These are phyloP conservation scores for Ananas comosus DNA, from an alignment of 176 grass and related monocot species.

Conservation along the genomic window DNA sequence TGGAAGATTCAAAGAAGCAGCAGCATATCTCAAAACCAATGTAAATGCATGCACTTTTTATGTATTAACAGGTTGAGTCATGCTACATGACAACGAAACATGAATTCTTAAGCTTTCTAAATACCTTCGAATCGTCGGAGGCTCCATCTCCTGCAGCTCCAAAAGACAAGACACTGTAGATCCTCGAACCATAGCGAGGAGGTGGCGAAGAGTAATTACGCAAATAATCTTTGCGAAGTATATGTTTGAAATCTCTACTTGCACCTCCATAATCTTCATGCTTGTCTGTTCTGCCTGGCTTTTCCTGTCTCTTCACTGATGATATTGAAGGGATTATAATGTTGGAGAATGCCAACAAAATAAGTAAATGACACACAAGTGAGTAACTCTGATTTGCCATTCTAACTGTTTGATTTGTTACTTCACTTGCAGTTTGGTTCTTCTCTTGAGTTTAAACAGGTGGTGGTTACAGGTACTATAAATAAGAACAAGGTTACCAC, in stretches of 20 bases:
- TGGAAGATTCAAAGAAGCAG: neutral
- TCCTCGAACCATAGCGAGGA: constrained; percentile 33
- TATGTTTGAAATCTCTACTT: neutral
- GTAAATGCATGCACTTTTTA: too few species aligned
- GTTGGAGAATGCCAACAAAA: constrained; percentile 9
- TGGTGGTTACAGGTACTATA: constrained; percentile 5
- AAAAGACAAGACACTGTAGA: constrained; percentile 42
- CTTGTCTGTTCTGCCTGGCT: neutral
- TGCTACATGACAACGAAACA: neutral
- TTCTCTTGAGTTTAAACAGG: neutral
- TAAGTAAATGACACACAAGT: neutral
- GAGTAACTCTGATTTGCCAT: constrained; percentile 8
- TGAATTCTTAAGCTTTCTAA: neutral
- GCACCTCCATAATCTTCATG: neutral
- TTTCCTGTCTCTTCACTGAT: neutral
- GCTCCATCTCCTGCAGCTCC: constrained; percentile 47
- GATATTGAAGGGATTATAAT: neutral
- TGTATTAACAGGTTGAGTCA: neutral
- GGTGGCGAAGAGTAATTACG: neutral
- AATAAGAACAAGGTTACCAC: constrained; percentile 10
- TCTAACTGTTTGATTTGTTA: neutral
- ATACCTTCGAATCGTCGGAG: constrained; percentile 58
- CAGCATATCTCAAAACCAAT: neutral
- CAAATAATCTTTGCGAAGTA: neutral
- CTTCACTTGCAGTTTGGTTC: neutral